A percentile compares a stretch with the other conserved stretches of the same genome.
Conservation (phyloP, 257 asterid genomes). For the Nyctanthes arbortristis region DNA sequence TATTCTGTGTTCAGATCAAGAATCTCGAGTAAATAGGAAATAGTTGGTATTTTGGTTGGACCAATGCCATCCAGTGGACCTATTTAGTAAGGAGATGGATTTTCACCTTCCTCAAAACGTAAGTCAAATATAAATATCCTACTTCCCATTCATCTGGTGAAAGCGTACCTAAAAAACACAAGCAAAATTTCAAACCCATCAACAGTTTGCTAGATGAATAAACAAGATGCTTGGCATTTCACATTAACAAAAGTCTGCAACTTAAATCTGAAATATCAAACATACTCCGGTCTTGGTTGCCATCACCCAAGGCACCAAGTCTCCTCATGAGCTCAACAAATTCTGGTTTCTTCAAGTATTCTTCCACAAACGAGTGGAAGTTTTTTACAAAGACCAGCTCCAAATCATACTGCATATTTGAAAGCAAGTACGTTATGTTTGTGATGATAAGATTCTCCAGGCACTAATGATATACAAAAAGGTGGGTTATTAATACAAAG, state of each 20-base stretch:
- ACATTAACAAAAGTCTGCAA: not conserved
- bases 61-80: not conserved
- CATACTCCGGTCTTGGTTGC: constrained; percentile 82
- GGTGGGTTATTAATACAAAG: not conserved
- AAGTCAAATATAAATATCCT: constrained; percentile 81
- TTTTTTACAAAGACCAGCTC: constrained; percentile 88
- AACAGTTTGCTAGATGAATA: not conserved
- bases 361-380: constrained; percentile 79
- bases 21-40: not conserved
- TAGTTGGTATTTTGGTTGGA: not conserved
- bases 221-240: not conserved
- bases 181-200: constrained; percentile 10
- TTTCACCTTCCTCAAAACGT: constrained; percentile 75
- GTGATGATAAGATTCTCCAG: not conserved
- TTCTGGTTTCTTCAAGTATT: constrained; percentile 84
- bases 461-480: not conserved
- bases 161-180: constrained; percentile 62
- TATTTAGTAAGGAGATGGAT: not conserved
- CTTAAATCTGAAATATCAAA: too few relatives aligned
- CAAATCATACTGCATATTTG: constrained; percentile 62
- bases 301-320: constrained; percentile 93
- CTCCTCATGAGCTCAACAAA: constrained; percentile 88
- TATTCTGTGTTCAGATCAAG: not conserved
- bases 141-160: constrained; percentile 98
- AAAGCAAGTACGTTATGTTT: constrained; percentile 18